A percentile compares a stretch with the other conserved stretches of the same genome.
These are phyloP conservation scores for Tremellales sp. DNA, from an alignment of 1,284 basidiomycete genomes.

Conservation along the genomic window DNA sequence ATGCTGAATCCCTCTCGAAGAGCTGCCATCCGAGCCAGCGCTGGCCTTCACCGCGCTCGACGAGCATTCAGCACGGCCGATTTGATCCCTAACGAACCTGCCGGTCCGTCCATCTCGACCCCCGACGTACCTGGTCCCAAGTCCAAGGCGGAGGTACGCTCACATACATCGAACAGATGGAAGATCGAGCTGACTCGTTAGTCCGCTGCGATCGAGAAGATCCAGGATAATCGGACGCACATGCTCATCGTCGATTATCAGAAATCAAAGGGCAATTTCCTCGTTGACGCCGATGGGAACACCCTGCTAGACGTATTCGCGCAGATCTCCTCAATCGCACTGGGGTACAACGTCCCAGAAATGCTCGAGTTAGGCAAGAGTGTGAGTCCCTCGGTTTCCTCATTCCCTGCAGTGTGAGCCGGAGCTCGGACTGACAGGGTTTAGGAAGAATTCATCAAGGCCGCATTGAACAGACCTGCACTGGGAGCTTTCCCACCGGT, in stretches of 20 bases:
- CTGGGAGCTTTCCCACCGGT: conserved; percentile 55
- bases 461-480: conserved; percentile 53
- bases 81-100: conserved; percentile 24
- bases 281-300: conserved; percentile 57
- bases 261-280: conserved; percentile 49
- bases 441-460: conserved; percentile 29
- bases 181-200: neutral
- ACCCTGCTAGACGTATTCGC: conserved; percentile 55
- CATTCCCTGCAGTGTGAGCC: conserved; percentile 30
- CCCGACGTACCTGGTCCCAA: conserved; percentile 22
- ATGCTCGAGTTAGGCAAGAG: conserved; percentile 44
- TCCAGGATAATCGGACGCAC: conserved; percentile 50
- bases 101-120: conserved; percentile 17
- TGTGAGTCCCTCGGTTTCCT: conserved; percentile 14
- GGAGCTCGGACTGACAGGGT: neutral
- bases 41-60: neutral
- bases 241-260: conserved; percentile 47
- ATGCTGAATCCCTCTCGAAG: neutral
- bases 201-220: conserved; percentile 34
- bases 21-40: neutral
- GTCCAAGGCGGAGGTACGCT: conserved; percentile 16
- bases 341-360: conserved; percentile 53
- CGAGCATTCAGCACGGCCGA: conserved; percentile 15
- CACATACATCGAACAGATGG: neutral
- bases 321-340: conserved; percentile 51